phyloP scores from a whole-genome alignment of 257 asterid genomes.

The Solanum sejunctum region DNA sequence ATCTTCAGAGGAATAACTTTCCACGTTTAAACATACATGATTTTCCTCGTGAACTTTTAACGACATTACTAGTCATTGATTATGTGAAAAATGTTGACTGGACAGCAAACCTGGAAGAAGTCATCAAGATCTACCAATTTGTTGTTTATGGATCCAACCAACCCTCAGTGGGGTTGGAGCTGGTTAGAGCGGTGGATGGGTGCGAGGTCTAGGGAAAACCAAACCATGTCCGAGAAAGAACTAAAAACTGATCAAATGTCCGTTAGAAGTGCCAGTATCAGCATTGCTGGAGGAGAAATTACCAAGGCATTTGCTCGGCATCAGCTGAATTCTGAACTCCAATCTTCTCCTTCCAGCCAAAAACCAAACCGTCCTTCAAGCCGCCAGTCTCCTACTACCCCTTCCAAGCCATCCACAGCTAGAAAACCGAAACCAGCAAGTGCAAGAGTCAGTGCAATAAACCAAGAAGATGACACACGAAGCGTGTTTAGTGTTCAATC shows the following conservation, averaged over 20 bases:
- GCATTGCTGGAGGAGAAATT: slow-evolving; percentile 42
- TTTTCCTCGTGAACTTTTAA: not conserved
- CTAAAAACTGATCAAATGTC: slow-evolving; percentile 12
- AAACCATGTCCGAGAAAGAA: slow-evolving; percentile 2
- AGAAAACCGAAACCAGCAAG: slow-evolving; percentile 51
- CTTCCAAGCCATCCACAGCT: slow-evolving; percentile 18
- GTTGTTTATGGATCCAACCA: slow-evolving; percentile 84
- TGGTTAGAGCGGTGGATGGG: slow-evolving; percentile 97
- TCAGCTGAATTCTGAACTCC: slow-evolving; percentile 58
- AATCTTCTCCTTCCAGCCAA: slow-evolving; percentile 46
- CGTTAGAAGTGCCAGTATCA: slow-evolving; percentile 22
- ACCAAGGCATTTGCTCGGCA: slow-evolving; percentile 76
- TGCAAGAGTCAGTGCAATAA: slow-evolving; percentile 36
- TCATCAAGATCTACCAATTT: slow-evolving; percentile 53
- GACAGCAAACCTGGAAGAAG: slow-evolving; percentile 92
- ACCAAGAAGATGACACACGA: slow-evolving; percentile 69
- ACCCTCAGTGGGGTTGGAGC: slow-evolving; percentile 99
- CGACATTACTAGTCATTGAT: not conserved
- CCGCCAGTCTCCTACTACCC: slow-evolving; percentile 31
- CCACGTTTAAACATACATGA: not conserved
- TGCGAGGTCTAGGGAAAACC: slow-evolving; percentile 51
- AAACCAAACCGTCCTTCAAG: slow-evolving; percentile 19
- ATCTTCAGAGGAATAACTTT: not conserved
- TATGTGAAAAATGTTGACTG: not conserved
- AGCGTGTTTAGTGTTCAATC: slow-evolving; percentile 54